Evolutionary conservation across 2,329 filamentous ascomycete genomes (phyloP), one percentile per base, ranked within the genome.

Genomic region (Dissoconium aciculare): DNA sequence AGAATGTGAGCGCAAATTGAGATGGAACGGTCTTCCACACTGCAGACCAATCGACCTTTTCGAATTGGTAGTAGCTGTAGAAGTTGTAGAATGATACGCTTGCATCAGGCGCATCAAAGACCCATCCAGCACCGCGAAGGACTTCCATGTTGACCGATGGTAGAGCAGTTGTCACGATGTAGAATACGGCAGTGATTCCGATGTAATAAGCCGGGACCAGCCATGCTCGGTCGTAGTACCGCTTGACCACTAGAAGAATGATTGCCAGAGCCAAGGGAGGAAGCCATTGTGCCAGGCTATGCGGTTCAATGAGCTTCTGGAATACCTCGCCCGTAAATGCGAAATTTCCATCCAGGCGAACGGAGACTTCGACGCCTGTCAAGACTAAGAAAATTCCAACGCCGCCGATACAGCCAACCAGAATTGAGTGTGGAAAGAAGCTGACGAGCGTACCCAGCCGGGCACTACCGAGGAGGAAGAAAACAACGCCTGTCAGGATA

Each of bases 31-130:
- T 85, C 47, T 84, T 75, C n/a, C 66, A 59, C 28, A 98, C 68
- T 3, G 87, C 89, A 26, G 68, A 66, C 79, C 82, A 93, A 44
- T 85, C 71, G 3, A 95, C 78, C 14, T 52, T 26, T 19, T 32
- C 36, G 35, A 50, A 51, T 74, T 66, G 64, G 57, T 93, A 98
- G 28, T 95, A 69, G 1, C 83, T 91, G 58, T 93, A 98, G 49
- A 98, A 98, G 52, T 89, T 84, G 71, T 89, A 98, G 73, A 91
- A 98, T 0, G 89, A 84, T 45, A 92, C 82, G 9, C 72, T 79
- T 6, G 77, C 76, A 27, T 78, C 77, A 1, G 89, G 87, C 0
- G 78, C 78, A 45, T 82, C 70, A 46, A 98, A 98, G 8, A 95
- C 78, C 89, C 89, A 98, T 11, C 89, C 89, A 28, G 66, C 61